Evolutionary conservation across 441 rosid species (phyloP).

Genomic region (Euphorbia celastroides): DNA sequence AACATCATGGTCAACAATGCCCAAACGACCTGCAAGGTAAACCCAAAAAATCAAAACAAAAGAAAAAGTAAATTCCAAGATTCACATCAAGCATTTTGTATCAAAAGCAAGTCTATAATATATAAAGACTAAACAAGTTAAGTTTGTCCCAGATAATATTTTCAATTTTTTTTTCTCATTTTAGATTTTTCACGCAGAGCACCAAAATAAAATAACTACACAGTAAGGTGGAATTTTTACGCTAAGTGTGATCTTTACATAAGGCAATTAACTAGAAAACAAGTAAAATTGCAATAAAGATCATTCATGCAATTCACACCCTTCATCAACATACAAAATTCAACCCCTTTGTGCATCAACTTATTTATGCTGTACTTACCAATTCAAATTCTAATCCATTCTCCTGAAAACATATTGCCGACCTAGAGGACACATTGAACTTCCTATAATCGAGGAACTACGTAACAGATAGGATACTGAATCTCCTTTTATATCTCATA

Average conservation of each 20-base stretch:
- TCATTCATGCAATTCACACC: not conserved
- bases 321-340: not conserved
- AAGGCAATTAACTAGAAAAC: not conserved
- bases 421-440: not conserved
- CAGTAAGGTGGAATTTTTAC: too few species aligned
- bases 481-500: not conserved
- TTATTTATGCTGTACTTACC: not conserved
- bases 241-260: too few species aligned
- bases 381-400: not conserved
- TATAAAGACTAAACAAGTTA: not conserved
- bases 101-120: not conserved
- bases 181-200: not conserved
- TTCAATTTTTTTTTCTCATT: not conserved
- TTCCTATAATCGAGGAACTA: not conserved
- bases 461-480: not conserved
- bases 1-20: slow-evolving; percentile 89
- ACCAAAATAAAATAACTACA: too few species aligned
- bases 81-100: not conserved
- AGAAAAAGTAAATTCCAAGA: not conserved
- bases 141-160: not conserved
- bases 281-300: not conserved
- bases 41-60: not conserved
- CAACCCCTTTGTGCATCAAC: not conserved
- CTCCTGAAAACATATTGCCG: not conserved
- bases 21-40: slow-evolving; percentile 57